Evolutionary conservation across 768 basidiomycete genomes (phyloP).

Genomic region (Suillus discolor): DNA sequence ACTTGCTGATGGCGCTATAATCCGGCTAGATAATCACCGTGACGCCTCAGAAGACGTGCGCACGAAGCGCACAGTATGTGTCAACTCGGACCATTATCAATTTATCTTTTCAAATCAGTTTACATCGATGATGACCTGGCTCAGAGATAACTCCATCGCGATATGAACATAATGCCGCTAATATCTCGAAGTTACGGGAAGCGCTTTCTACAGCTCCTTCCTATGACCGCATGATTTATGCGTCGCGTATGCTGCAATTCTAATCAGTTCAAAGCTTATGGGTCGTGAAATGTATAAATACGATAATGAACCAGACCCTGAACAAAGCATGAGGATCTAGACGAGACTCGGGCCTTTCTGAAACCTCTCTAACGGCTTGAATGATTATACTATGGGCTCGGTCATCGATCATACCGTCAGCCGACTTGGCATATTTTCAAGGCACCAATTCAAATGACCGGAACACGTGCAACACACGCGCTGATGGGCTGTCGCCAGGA

Average conservation of each 20-base stretch:
- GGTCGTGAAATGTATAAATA: not conserved
- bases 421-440: constrained; percentile 2
- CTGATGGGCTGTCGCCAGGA: constrained; percentile 3
- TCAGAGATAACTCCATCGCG: not conserved
- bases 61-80: constrained; percentile 6
- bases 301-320: not conserved
- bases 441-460: constrained; percentile 9
- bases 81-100: not conserved
- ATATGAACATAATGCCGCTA: constrained; percentile 4
- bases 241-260: not conserved
- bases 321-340: not conserved
- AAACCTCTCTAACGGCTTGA: not conserved
- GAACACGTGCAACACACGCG: constrained; percentile 7
- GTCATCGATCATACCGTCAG: not conserved
- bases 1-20: not conserved
- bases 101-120: constrained; percentile 2
- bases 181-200: constrained; percentile 2
- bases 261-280: not conserved
- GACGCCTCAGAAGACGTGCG: constrained; percentile 1
- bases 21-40: constrained; percentile 8
- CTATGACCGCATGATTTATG: not conserved
- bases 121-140: constrained; percentile 3
- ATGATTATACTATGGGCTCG: constrained; percentile 4
- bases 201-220: not conserved
- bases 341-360: no score